Percentiles rank a stretch among this genome's conserved stretches.
Evolutionary conservation across 192 early-diverging fungal genomes (phyloP).

Genomic region (Coemansia sp.): DNA sequence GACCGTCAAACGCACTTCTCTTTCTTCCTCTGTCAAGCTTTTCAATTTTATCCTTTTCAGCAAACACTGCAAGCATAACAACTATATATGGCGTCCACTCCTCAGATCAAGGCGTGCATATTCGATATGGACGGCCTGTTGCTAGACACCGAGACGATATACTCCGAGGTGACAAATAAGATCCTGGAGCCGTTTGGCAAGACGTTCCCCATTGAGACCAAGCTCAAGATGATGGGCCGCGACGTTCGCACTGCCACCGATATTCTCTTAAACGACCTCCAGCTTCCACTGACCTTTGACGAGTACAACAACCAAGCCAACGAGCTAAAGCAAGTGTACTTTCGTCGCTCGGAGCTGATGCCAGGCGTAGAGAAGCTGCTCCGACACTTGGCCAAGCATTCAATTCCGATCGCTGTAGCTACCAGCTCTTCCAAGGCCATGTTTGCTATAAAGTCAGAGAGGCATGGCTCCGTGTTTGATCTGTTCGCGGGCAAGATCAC

Average conservation of each 20-base stretch:
- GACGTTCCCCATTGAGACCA: conserved; percentile 67
- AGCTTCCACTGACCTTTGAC: conserved; percentile 74
- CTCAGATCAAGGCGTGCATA: conserved; percentile 66
- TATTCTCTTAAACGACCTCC: conserved; percentile 71
- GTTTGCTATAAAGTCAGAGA: conserved; percentile 73
- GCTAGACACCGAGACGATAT: conserved; percentile 87
- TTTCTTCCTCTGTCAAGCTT: background rate
- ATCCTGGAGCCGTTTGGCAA: conserved; percentile 79
- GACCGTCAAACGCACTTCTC: background rate
- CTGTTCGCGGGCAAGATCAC: conserved; percentile 78
- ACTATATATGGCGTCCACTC: conserved; percentile 17
- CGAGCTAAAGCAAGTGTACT: conserved; percentile 56
- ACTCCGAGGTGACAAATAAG: conserved; percentile 82
- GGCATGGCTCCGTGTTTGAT: conserved; percentile 69
- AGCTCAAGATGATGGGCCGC: conserved; percentile 76
- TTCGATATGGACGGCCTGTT: conserved; percentile 86
- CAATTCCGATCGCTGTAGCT: conserved; percentile 79
- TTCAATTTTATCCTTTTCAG: background rate
- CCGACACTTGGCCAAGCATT: conserved; percentile 68
- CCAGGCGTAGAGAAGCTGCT: conserved; percentile 71
- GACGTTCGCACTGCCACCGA: conserved; percentile 47
- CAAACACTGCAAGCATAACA: background rate
- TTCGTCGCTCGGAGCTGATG: conserved; percentile 68
- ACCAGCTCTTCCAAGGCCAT: conserved; percentile 81
- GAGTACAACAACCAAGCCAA: conserved; percentile 75